These are phyloP conservation scores for Paxillus rubicundulus DNA, from an alignment of 768 basidiomycete genomes.

Conservation along the genomic window DNA sequence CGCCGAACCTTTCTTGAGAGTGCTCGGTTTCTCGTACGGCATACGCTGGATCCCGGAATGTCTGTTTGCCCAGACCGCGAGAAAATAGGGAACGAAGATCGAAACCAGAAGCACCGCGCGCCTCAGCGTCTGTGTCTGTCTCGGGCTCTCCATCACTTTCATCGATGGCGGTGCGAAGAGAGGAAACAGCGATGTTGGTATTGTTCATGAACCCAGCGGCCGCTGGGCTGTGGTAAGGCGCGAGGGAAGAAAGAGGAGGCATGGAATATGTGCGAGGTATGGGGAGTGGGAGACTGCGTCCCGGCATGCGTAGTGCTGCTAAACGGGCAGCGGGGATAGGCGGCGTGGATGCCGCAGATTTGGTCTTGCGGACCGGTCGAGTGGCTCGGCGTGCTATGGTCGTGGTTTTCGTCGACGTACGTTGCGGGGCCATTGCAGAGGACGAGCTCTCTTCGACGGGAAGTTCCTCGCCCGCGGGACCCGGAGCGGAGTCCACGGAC, in stretches of 20 bases:
- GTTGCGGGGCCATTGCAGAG: conserved; percentile 12
- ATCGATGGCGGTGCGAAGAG: conserved; percentile 34
- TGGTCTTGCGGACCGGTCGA: conserved; percentile 34
- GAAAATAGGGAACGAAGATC: conserved; percentile 33
- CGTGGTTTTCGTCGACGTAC: conserved; percentile 21
- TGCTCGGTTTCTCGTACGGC: conserved; percentile 22
- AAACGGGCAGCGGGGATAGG: conserved; percentile 33
- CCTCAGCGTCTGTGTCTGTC: conserved; percentile 32
- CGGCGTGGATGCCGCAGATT: conserved; percentile 35
- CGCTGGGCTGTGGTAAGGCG: conserved; percentile 26
- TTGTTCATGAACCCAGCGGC: conserved; percentile 32
- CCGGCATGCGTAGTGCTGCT: conserved; percentile 32
- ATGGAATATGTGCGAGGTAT: conserved; percentile 34
- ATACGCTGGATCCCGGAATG: conserved; percentile 23
- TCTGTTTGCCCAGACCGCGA: conserved; percentile 28
- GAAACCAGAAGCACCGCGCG: conserved; percentile 19
- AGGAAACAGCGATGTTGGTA: conserved; percentile 36
- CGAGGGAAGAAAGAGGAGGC: conserved; percentile 30
- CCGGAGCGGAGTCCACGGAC: conserved; percentile 28
- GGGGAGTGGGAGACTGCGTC: conserved; percentile 29
- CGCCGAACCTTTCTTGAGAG: conserved; percentile 19
- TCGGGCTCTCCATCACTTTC: conserved; percentile 34
- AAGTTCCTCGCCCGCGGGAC: conserved; percentile 25
- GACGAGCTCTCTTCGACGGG: conserved; percentile 19
- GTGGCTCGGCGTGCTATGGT: conserved; percentile 25